These are phyloP conservation scores for Blepharisma japonicum DNA, from an alignment of 73 alveolate species.

Conservation along the genomic window DNA sequence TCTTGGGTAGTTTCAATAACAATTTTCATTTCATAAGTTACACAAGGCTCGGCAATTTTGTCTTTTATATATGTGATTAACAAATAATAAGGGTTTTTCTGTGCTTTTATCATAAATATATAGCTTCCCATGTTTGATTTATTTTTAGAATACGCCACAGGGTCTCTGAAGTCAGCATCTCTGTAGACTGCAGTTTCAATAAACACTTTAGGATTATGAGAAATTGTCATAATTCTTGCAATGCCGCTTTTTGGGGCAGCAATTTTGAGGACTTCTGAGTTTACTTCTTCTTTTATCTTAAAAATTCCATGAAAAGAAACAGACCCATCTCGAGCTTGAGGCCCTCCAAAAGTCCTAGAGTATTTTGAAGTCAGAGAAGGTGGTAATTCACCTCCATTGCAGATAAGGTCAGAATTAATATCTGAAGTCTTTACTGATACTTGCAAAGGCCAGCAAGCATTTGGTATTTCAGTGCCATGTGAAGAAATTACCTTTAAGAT, in stretches of 20 bases:
- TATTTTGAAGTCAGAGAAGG: constrained; percentile 1
- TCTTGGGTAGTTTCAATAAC: not conserved
- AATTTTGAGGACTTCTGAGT: not conserved
- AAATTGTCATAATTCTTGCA: not conserved
- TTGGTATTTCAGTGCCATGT: not conserved
- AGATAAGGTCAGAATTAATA: not conserved
- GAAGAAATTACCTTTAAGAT: not conserved
- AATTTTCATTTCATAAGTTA: constrained; percentile 10
- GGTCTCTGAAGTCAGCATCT: not conserved
- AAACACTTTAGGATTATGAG: constrained; percentile 3
- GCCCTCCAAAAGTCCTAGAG: not conserved
- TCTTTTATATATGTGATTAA: not conserved
- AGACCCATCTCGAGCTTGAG: not conserved
- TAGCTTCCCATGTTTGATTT: constrained; percentile 10
- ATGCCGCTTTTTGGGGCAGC: not conserved
- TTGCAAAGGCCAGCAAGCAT: constrained; percentile 21
- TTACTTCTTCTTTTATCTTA: not conserved
- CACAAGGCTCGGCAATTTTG: not conserved
- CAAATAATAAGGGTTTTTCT: not conserved
- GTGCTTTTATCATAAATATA: not conserved
- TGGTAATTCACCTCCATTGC: not conserved
- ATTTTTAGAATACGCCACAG: not conserved
- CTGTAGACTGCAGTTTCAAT: constrained; percentile 20
- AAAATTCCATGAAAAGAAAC: not conserved
- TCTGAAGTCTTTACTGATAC: not conserved